Conservation (phyloP, 2,329 filamentous ascomycete species). For the Grosmannia clavigera region DNA sequence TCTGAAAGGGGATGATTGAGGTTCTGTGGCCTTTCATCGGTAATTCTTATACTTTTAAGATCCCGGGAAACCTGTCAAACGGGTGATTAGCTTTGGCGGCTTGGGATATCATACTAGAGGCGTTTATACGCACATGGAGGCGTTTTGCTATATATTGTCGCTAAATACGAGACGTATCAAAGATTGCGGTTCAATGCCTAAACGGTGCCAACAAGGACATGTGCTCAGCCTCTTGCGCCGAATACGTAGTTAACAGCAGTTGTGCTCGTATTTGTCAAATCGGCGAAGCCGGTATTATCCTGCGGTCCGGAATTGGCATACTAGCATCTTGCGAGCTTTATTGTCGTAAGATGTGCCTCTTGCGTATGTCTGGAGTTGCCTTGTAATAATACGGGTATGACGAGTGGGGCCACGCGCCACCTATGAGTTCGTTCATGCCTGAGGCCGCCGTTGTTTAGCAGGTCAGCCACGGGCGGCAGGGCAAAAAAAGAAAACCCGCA, state of each 20-base stretch:
- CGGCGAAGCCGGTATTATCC: no score
- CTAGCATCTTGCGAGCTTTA: no score
- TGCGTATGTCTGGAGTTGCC: no score
- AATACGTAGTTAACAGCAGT: no score
- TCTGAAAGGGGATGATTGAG: background rate
- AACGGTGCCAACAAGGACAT: no score
- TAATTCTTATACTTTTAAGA: background rate
- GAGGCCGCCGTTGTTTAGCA: background rate
- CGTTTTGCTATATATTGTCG: background rate
- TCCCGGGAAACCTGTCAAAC: background rate
- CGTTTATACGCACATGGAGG: background rate
- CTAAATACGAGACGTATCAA: background rate
- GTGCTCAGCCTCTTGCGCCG: no score
- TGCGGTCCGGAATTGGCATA: no score
- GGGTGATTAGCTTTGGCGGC: background rate
- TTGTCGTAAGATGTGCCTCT: no score
- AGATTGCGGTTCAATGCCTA: background rate
- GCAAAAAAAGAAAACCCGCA: slow-evolving; percentile 6
- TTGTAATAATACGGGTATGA: background rate
- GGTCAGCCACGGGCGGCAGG: background rate
- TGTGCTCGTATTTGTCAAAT: no score
- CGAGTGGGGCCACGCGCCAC: no score
- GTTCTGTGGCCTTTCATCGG: background rate
- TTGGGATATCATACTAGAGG: background rate
- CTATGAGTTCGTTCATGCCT: background rate